Conservation (phyloP, 768 basidiomycete genomes). For the Leccinum olivaceopallidum region DNA sequence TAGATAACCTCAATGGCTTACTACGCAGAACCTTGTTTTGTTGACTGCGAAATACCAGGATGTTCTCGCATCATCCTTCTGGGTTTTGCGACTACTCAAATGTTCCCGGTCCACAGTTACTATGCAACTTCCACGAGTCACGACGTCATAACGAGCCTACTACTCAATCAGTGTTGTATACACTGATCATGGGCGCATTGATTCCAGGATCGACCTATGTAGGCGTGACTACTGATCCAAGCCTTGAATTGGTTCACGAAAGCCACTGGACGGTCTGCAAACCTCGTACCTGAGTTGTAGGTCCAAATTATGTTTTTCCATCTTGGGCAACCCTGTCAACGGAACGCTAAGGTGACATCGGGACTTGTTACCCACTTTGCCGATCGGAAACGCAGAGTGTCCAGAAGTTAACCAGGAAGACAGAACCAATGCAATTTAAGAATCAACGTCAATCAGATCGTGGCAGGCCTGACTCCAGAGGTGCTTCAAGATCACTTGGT, state of each 20-base stretch:
- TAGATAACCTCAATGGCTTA: too few species aligned
- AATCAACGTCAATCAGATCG: slow-evolving; percentile 33
- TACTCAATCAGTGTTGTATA: background rate
- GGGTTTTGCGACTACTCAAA: background rate
- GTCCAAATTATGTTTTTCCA: background rate
- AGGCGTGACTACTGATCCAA: background rate
- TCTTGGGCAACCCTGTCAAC: background rate
- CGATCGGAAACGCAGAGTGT: slow-evolving; percentile 1
- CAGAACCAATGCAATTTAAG: slow-evolving; percentile 12
- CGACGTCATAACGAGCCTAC: background rate
- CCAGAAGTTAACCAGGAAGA: background rate
- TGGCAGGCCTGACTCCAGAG: slow-evolving; percentile 38
- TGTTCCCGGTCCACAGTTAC: background rate
- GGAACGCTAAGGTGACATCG: background rate
- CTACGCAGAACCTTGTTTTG: background rate
- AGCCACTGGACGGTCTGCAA: background rate
- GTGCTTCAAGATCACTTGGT: slow-evolving; percentile 55
- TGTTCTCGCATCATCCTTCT: background rate
- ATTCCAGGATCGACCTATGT: background rate
- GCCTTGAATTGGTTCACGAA: background rate
- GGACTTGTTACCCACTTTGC: background rate
- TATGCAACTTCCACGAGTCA: background rate
- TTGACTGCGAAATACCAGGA: background rate
- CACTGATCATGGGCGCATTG: background rate
- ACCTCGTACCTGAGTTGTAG: background rate